Evolutionary conservation across 2,329 filamentous ascomycete genomes (phyloP), one percentile per base, ranked within the genome.

Genomic region (Xylariales sp.): DNA sequence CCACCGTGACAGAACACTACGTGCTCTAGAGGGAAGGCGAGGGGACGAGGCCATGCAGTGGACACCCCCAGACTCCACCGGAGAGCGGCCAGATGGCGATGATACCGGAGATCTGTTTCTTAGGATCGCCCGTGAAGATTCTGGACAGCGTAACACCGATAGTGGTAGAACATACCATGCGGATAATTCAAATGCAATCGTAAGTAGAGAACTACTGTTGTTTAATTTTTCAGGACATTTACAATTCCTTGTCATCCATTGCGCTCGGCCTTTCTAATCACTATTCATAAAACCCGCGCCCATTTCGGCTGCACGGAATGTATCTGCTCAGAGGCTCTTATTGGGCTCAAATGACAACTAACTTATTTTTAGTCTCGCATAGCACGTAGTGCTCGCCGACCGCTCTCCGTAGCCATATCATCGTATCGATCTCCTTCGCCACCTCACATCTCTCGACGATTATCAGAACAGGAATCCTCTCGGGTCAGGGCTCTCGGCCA

Each of bases 31-130:
- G 70, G 85, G 84, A 45, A 78, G 79, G 30, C 71, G 70, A 46
- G 79, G 79, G 39, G 79, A 81, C 56, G 80, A 81, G 41, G 72
- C 73, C 56, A 72, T 76, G 55, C 80, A 80, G 32, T 78, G 80
- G 71, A 81, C 82, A n/a, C 80, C 81, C 6, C 80, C 81, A 23
- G 78, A 81, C 65, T 81, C 82, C 1, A 78, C 78, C 56, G 78
- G 70, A 71, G 78, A 73, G 69, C 79, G 73, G 53, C 75, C 74
- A 12, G 82, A 85, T 58, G 80, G 78, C 49, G 87, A 89, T 62
- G 87, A 88, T 70, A 86, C 83, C 3, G 85, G 85, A 46, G 87
- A 89, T 69, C 80, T 89, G 48, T 89, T 89, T 70, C 82, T 89
- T 67, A 84, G 81, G 62, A 89, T 89, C 67, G 87, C 87, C 12